Evolutionary conservation across 345 rosid species (phyloP), one percentile per base, ranked within the genome.

Genomic region (Turritis glabra): DNA sequence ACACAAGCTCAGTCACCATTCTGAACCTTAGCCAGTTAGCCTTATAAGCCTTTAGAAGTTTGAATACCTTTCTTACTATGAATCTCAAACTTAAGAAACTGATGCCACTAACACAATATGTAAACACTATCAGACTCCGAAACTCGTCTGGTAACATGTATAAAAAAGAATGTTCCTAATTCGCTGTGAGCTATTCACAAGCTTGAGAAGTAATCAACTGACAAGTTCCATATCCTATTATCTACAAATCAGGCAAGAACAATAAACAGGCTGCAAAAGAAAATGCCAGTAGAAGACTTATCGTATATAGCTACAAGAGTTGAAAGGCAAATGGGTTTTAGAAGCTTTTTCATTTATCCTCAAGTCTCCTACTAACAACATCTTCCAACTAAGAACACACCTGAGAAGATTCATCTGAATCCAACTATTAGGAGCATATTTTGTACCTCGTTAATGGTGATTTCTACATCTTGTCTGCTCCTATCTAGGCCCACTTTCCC

Each of bases 401-500:
- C 72, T 54, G 60, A 76, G 15, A 69, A 27, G 44, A 54, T 47
- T 64, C 73, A 57, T 46, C 38, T n/a, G 53, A 64, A 64, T 64
- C 54, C 59, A 71, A 27, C 80, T 46, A 60, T 59, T 37, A 72
- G 40, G 64, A 72, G 35, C 63, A 65, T 18, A 23, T 50, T 32
- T 65, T 59, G 63, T 72, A 66, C 64, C 41, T 78, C 14, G 62
- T 51, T 43, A 57, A 66, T 33, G 58, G 18, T 29, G 50, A 26
- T 58, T 72, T 77, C 66, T 77, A 77, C 77, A 78, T 73, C 40
- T 54, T 71, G 7, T 61, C 32, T 68, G 38, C 59, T 63, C 37
- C 79, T 91, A 89, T 78, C 95, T 84, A 72, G 52, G 66, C 62
- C 62, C 89, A 38, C 79, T 80, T 63, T 84, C 93, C 74, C 76